phyloP scores from a whole-genome alignment of 805 yeast species.

The Candida tammaniensis region DNA sequence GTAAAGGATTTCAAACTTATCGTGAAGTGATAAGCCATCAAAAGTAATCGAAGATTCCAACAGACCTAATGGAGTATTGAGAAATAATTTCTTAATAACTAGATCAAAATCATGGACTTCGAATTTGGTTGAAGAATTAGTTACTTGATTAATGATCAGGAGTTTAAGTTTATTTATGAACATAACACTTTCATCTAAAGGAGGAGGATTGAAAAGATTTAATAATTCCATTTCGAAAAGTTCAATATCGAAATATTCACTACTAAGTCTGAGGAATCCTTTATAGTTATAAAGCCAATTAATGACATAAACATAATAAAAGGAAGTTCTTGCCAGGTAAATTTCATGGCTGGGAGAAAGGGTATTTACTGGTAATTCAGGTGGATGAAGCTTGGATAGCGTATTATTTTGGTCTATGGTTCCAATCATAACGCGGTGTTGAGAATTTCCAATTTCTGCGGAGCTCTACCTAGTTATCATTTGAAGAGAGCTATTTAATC shows the following conservation, averaged over 20 bases:
- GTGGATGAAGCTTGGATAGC: slow-evolving; percentile 20
- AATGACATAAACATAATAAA: slow-evolving; percentile 28
- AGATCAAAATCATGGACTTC: slow-evolving; percentile 11
- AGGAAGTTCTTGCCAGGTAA: slow-evolving; percentile 16
- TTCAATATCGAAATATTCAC: slow-evolving; percentile 56
- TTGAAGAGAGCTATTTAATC: too few relatives aligned
- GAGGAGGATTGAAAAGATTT: slow-evolving; percentile 29
- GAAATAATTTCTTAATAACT: slow-evolving; percentile 8
- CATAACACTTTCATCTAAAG: slow-evolving; percentile 30
- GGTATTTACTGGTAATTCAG: slow-evolving; percentile 16
- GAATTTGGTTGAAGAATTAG: slow-evolving; percentile 23
- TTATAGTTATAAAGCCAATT: slow-evolving; percentile 59
- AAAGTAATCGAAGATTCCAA: slow-evolving; percentile 29
- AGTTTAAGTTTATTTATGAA: slow-evolving; percentile 43
- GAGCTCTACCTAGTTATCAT: too few relatives aligned
- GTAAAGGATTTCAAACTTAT: slow-evolving; percentile 50
- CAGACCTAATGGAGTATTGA: slow-evolving; percentile 11
- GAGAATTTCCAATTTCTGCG: too few relatives aligned
- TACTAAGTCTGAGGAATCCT: slow-evolving; percentile 46
- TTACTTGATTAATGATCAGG: slow-evolving; percentile 39
- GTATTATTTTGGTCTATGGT: slow-evolving; percentile 17
- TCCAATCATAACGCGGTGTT: slow-evolving; percentile 12
- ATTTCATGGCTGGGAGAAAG: slow-evolving; percentile 12
- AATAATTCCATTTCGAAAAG: slow-evolving; percentile 61
- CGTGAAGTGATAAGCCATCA: slow-evolving; percentile 38